Evolutionary conservation across 352 stramenopile species (phyloP).

Genomic region (Globisporangium paddicum): DNA sequence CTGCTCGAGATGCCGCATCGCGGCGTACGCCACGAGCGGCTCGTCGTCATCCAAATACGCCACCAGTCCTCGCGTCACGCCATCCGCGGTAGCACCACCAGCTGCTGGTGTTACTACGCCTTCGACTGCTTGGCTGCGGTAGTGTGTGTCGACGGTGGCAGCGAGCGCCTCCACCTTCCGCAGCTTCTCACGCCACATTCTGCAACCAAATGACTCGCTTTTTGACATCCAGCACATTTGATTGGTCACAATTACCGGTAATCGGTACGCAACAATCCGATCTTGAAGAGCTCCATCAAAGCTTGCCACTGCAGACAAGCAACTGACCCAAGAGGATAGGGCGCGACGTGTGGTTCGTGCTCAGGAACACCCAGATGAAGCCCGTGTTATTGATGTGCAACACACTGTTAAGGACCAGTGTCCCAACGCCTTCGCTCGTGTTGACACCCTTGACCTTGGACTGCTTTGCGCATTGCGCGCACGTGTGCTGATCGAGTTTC

Average conservation of each 20-base stretch:
- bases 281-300: background rate
- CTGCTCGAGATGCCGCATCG: slow-evolving; percentile 30
- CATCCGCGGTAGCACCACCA: background rate
- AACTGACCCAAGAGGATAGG: background rate
- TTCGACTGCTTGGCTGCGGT: background rate
- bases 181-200: slow-evolving; percentile 4
- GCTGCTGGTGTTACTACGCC: too few relatives aligned
- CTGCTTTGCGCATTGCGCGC: too few relatives aligned
- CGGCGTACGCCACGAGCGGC: slow-evolving; percentile 35
- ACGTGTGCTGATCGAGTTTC: too few relatives aligned
- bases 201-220: background rate
- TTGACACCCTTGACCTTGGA: too few relatives aligned
- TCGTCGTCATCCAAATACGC: slow-evolving; percentile 25
- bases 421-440: too few relatives aligned
- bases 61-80: slow-evolving; percentile 10
- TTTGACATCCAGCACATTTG: too few relatives aligned
- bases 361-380: too few relatives aligned
- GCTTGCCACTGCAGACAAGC: too few relatives aligned
- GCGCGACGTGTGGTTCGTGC: background rate
- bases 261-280: too few relatives aligned
- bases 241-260: too few relatives aligned
- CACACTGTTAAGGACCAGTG: too few relatives aligned
- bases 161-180: background rate
- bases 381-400: too few relatives aligned
- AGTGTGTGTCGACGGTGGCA: background rate